phyloP scores from a whole-genome alignment of 768 basidiomycete genomes.

The Rhizopogon vesiculosus region DNA sequence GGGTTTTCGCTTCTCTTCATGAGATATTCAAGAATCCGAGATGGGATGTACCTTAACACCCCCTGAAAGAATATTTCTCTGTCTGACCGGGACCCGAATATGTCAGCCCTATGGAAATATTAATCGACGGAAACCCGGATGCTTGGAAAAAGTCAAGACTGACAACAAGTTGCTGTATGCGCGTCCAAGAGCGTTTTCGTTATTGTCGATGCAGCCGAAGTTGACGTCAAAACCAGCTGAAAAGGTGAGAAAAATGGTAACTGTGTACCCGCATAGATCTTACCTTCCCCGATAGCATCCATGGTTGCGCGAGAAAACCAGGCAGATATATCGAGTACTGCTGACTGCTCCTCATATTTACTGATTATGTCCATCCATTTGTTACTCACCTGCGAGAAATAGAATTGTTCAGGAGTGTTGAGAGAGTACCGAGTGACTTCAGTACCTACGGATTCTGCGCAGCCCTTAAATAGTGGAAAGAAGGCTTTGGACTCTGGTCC shows the following conservation, averaged over 20 bases:
- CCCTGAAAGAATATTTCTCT: conserved; percentile 26
- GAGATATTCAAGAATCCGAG: conserved; percentile 28
- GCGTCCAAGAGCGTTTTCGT: conserved; percentile 2
- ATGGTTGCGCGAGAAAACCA: too few relatives aligned
- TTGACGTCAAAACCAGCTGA: conserved; percentile 47
- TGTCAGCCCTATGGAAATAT: conserved; percentile 1
- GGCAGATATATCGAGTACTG: too few relatives aligned
- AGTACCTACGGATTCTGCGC: too few relatives aligned
- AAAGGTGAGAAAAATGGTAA: neutral
- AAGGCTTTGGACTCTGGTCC: too few relatives aligned
- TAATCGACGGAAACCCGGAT: neutral
- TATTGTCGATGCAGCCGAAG: conserved; percentile 33
- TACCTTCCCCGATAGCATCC: too few relatives aligned
- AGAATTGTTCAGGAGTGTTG: too few relatives aligned
- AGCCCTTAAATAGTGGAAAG: too few relatives aligned
- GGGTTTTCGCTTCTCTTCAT: conserved; percentile 20
- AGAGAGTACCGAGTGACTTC: too few relatives aligned
- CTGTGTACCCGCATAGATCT: too few relatives aligned
- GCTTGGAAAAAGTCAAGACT: neutral
- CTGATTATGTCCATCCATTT: too few relatives aligned
- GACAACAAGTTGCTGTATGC: conserved; percentile 2
- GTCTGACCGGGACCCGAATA: conserved; percentile 5
- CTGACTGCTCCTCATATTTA: too few relatives aligned
- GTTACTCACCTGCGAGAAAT: too few relatives aligned
- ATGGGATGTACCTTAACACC: conserved; percentile 26